A percentile compares a stretch with the other conserved stretches of the same genome.
Conservation (phyloP, 129 eudicot genomes). For the Lactuca saligna region DNA sequence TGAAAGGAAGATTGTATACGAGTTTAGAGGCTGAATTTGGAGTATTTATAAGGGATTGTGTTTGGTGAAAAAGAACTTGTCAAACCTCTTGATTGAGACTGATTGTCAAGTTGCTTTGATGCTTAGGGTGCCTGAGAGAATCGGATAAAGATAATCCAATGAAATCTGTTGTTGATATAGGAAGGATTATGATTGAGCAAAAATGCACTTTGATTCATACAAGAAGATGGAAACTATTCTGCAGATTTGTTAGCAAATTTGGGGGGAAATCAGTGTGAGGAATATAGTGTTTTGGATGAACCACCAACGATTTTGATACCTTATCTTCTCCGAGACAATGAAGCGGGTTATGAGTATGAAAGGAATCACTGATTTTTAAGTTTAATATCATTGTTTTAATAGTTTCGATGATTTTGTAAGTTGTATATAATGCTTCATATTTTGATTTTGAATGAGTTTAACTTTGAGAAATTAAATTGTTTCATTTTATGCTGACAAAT, state of each 20-base stretch:
- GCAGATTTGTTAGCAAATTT: slow-evolving; percentile 19
- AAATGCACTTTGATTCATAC: slow-evolving; percentile 13
- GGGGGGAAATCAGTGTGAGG: neutral
- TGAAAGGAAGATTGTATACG: neutral
- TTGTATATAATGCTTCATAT: too few species aligned
- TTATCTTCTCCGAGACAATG: slow-evolving; percentile 2
- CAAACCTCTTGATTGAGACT: neutral
- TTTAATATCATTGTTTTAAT: too few species aligned
- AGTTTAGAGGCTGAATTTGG: slow-evolving; percentile 8
- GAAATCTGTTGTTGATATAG: neutral
- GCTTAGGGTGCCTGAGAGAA: neutral
- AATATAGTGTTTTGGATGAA: neutral
- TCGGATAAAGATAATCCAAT: neutral
- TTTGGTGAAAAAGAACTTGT: neutral
- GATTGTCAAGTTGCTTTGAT: slow-evolving; percentile 5
- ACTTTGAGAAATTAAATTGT: too few species aligned
- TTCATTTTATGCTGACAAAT: too few species aligned
- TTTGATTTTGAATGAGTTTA: too few species aligned
- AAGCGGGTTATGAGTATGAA: neutral
- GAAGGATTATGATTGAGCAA: neutral
- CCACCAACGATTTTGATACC: slow-evolving; percentile 8
- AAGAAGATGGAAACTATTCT: slow-evolving; percentile 1
- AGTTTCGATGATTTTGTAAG: too few species aligned
- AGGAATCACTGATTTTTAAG: neutral
- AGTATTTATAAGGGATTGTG: slow-evolving; percentile 4